Conservation (phyloP, 495 filamentous ascomycete genomes). For the Podospora anserina region DNA sequence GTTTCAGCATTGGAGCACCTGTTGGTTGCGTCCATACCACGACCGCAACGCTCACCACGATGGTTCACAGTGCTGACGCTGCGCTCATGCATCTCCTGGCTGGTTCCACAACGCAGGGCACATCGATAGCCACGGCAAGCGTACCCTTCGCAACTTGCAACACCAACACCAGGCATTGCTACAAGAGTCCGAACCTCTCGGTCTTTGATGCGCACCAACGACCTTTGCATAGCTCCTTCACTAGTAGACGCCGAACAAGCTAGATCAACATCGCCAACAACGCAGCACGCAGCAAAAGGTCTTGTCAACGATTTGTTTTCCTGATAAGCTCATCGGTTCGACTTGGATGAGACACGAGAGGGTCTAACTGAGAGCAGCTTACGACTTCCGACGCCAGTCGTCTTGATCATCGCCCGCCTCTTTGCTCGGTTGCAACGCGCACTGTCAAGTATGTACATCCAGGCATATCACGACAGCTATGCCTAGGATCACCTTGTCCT, state of each 20-base stretch:
- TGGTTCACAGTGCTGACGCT: not conserved
- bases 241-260: not conserved
- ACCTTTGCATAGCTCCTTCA: not conserved
- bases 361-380: no score
- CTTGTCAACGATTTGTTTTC: not conserved
- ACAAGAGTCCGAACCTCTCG: not conserved
- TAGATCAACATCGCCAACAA: not conserved
- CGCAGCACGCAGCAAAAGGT: not conserved
- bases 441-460: not conserved
- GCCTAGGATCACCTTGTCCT: not conserved
- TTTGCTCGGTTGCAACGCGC: not conserved
- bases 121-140: not conserved
- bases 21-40: not conserved
- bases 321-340: not conserved
- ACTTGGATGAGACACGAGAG: no score
- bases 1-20: not conserved
- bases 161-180: not conserved
- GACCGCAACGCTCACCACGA: not conserved
- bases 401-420: no score
- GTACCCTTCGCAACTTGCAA: not conserved
- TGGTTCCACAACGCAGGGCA: not conserved
- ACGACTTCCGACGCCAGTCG: no score
- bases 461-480: not conserved
- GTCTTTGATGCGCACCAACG: not conserved
- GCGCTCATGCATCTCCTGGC: not conserved